These are phyloP conservation scores for Austroboletus festivus DNA, from an alignment of 768 basidiomycete species.

Conservation along the genomic window DNA sequence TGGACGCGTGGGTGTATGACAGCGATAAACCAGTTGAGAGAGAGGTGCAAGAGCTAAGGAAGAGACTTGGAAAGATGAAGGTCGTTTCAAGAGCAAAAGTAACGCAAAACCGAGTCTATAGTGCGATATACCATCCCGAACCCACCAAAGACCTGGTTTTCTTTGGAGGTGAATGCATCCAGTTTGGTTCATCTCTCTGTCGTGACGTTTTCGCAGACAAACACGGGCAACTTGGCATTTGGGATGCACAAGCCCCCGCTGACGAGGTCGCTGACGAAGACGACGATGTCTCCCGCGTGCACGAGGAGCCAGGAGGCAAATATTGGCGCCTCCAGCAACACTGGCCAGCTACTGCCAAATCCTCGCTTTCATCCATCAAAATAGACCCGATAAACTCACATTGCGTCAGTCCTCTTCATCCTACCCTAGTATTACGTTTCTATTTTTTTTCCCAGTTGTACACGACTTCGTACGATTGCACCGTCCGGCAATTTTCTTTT, in stretches of 20 bases:
- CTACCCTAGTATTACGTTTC: not conserved
- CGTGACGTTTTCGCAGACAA: constrained; percentile 55
- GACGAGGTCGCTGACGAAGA: constrained; percentile 71
- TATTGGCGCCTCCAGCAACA: constrained; percentile 80
- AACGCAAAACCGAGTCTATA: constrained; percentile 70
- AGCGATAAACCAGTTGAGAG: constrained; percentile 44
- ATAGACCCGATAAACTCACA: constrained; percentile 74
- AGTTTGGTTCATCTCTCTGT: not conserved
- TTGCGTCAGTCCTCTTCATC: constrained; percentile 43
- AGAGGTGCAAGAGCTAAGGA: constrained; percentile 52
- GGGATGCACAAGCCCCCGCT: constrained; percentile 73
- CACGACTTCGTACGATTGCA: constrained; percentile 81
- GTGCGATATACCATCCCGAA: constrained; percentile 79
- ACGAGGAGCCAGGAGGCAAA: constrained; percentile 60
- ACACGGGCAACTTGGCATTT: constrained; percentile 78
- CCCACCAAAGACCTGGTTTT: constrained; percentile 79
- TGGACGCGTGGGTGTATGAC: constrained; percentile 53
- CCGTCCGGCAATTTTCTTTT: constrained; percentile 69
- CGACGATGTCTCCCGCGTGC: constrained; percentile 38
- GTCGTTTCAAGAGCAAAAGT: constrained; percentile 81
- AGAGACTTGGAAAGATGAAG: constrained; percentile 52
- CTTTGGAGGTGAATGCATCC: constrained; percentile 59
- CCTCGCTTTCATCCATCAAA: constrained; percentile 76
- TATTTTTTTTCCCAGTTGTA: constrained; percentile 51
- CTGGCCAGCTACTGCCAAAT: constrained; percentile 79